A percentile compares a stretch with the other conserved stretches of the same genome.
phyloP scores from a whole-genome alignment of 2,329 filamentous ascomycete species.

The Epichloe baconii region DNA sequence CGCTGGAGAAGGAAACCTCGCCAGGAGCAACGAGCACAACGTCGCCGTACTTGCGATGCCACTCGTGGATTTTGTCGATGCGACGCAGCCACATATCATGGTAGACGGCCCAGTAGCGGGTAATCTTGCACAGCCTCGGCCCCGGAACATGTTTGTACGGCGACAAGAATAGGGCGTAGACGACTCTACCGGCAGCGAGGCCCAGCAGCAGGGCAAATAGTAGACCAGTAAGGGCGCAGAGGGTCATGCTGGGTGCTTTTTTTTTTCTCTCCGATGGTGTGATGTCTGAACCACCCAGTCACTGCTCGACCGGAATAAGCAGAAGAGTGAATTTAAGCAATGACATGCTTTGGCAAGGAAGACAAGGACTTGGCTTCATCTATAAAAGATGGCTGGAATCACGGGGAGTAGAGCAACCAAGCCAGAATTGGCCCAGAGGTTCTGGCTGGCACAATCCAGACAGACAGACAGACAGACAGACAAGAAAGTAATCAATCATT shows the following conservation, averaged over 20 bases:
- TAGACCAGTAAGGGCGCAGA: not conserved
- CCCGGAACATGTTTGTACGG: conserved; percentile 1
- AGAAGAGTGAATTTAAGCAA: no score
- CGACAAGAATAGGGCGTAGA: conserved; percentile 3
- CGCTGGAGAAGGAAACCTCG: conserved; percentile 3
- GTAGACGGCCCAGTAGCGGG: conserved; percentile 1
- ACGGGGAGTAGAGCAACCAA: no score
- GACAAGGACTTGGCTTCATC: no score
- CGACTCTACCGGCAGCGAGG: not conserved
- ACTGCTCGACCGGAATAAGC: not conserved
- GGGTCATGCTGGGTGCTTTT: not conserved
- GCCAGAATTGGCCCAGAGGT: no score
- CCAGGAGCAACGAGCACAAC: conserved; percentile 4
- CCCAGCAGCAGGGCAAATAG: not conserved
- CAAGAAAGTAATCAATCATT: no score
- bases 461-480: no score
- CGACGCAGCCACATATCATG: conserved; percentile 3
- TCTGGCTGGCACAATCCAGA: no score
- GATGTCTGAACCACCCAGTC: not conserved
- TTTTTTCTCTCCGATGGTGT: not conserved
- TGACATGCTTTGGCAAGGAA: no score
- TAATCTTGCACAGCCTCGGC: conserved; percentile 3
- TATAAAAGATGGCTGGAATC: no score
- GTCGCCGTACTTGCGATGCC: conserved; percentile 3
- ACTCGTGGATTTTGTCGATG: conserved; percentile 1